Evolutionary conservation across 2,329 filamentous ascomycete genomes (phyloP), one percentile per base, ranked within the genome.

Genomic region (Shiraia bambusicola): DNA sequence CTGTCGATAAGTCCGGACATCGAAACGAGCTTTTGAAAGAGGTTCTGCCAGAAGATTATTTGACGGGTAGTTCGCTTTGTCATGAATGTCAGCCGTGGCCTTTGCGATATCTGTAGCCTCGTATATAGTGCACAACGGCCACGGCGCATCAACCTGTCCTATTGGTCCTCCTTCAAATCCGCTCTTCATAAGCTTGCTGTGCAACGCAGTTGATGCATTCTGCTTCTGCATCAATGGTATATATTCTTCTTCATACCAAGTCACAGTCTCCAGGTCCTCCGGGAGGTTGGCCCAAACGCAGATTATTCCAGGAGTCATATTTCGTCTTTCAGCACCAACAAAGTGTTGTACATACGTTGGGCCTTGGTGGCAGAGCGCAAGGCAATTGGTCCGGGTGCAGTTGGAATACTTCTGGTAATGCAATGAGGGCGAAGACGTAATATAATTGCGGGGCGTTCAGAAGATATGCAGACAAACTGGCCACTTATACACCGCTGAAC

Each of bases 181-280:
- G 15, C 28, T 54, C 12, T 34, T 16, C 3, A 48, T 52, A 19
- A 46, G 14, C 39, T 52, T 43, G 40, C 45, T 48, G 28, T 54
- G 50, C 17, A 59, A 28, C 3, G 44, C 31, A 11, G 54, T 45
- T 26, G 35, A 14, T 4, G 40, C 28, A 16, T 49, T 37, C 6
- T 45, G 31, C 7, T 30, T 19, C 12, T 32, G 19, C 41, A 40
- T 42, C 11, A 11, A 33, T 1, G 49, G 41, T 7, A 59, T 31
- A n/a, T 40, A 54, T 7, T 52, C 34, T 8, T 54, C 36, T 25
- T 54, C 43, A 34, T 54, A 58, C 49, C 46, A 55, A 12, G 44
- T 34, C 9, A 41, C 31, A 11, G 40, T 41, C 6, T 48, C 15
- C 24, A 12, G 3, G 3, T 34, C 31, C 4, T 34, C 31, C 13